Base-by-base conservation (phyloP, 2,329 filamentous ascomycete species). In the Ilyonectria destructans region DNA sequence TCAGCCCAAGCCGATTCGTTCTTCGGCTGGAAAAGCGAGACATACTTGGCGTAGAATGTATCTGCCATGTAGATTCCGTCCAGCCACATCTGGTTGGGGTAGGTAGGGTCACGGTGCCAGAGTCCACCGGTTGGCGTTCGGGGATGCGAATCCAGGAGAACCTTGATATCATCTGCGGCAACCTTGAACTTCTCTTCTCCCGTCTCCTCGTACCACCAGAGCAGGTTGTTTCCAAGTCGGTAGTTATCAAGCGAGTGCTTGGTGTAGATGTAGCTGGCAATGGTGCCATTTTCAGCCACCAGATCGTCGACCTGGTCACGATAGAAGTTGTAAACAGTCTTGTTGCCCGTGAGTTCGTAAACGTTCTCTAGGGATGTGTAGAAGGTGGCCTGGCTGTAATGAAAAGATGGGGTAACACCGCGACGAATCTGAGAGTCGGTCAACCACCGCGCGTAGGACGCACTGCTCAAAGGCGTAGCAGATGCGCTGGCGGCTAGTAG, bases 51-150 rank as follows among this genome's bases (percentile, higher is more conserved):
- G 54, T 84, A 85, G 73, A 85, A 85, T 1, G 78, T 77, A 48
- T 83, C 82, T 2, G 83, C 82, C 85, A 87, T 87, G 77, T 81
- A 87, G 23, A 86, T 85, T 1, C 88, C 88, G 69, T 88, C 86
- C 0, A 89, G 81, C 87, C 87, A 89, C 87, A 88, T 88, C 74
- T 89, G 85, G 69, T 87, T 82, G 19, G 80, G 81, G 69, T 87
- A 88, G 2, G 80, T 77, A 35, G 84, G 78, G 17, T 81, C 75
- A 1, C 78, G 72, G 70, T 89, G 87, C 86, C 86, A 89, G 80
- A 89, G 87, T 1, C 87, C 87, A 9, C 87, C 87, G 0, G 80
- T 75, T 0, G 83, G 76, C 0, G 84, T 89, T 15, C 87, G 81
- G 6, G 85, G 85, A 67, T 87, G 85, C 37, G 80, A 76, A 67